Evolutionary conservation across 805 yeast genomes (phyloP), one percentile per base, ranked within the genome.

Genomic region (Middelhovenomyces tepae): DNA sequence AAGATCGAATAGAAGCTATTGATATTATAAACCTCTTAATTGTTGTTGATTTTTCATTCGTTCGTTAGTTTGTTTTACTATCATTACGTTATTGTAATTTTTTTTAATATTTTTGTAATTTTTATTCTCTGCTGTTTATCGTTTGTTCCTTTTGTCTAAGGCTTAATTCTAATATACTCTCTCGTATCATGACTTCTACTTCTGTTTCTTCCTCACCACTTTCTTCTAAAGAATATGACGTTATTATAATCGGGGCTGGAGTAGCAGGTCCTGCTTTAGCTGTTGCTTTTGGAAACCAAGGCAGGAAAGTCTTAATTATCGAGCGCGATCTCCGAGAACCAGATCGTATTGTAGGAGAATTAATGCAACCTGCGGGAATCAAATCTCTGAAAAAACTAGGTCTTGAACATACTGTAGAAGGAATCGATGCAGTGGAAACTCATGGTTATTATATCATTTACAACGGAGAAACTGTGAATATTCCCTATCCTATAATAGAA

Each of bases 171-270:
- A n/a, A n/a, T n/a, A n/a, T n/a, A n/a, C n/a, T n/a, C n/a, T n/a
- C n/a, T n/a, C n/a, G n/a, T n/a, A n/a, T n/a, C n/a, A n/a, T n/a
- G n/a, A n/a, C n/a, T n/a, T n/a, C n/a, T n/a, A n/a, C n/a, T n/a
- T n/a, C n/a, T 10, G 8, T 20, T 20, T 7, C 27, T 23, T 11
- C n/a, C 27, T 11, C 7, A 23, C 5, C 10, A 11, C 19, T 16
- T 15, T 9, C 13, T 8, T 16, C 17, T 18, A 16, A 18, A 16
- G 50, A 54, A 23, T 85, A 73, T 58, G 98, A 91, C 51, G 89
- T 78, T 32, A 76, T 89, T 26, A 80, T 91, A 16, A 75, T 91
- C 24, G 98, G 98, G n/a, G 96, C 97, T n/a, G 98, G 98, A 36
- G 94, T 89, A 14, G 78, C 85, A 16, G 98, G 99, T 1, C 95